phyloP scores from a whole-genome alignment of 148 eudicot genomes.

The Nepenthes gracilis region DNA sequence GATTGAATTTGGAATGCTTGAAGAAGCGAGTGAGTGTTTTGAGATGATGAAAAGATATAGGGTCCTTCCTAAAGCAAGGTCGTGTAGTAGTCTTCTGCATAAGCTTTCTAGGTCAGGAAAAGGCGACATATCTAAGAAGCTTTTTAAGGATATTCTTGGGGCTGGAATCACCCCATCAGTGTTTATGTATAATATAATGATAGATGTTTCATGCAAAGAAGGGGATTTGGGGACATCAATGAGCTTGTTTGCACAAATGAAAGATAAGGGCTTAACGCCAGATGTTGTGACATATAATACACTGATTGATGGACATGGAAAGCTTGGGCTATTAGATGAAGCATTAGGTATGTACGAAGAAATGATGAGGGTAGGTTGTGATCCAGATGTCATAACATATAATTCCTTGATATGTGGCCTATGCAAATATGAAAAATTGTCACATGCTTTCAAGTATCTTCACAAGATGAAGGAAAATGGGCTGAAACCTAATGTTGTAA shows the following conservation, averaged over 20 bases:
- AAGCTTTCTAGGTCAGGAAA: constrained; percentile 40
- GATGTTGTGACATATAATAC: constrained; percentile 90
- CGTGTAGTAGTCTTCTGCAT: constrained; percentile 70
- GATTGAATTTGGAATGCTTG: constrained; percentile 61
- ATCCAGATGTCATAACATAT: constrained; percentile 74
- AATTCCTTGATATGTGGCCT: constrained; percentile 79
- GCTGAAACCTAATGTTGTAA: constrained; percentile 75
- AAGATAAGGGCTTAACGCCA: constrained; percentile 40
- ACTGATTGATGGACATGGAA: constrained; percentile 81
- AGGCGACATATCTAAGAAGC: constrained; percentile 28
- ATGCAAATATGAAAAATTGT: constrained; percentile 61
- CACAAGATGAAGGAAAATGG: constrained; percentile 55
- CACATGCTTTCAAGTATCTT: constrained; percentile 60
- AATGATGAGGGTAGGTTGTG: constrained; percentile 56
- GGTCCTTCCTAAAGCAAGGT: constrained; percentile 67
- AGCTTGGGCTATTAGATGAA: constrained; percentile 52
- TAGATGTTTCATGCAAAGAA: constrained; percentile 66
- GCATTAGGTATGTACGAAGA: constrained; percentile 42
- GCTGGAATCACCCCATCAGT: constrained; percentile 61
- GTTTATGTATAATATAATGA: constrained; percentile 81
- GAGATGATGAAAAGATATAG: constrained; percentile 45
- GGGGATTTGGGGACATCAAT: constrained; percentile 51
- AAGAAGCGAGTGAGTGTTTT: constrained; percentile 76
- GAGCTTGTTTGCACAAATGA: constrained; percentile 54
- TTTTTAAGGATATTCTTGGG: constrained; percentile 52